phyloP scores from a whole-genome alignment of 176 grass and related monocot species.

The Poa pratensis region DNA sequence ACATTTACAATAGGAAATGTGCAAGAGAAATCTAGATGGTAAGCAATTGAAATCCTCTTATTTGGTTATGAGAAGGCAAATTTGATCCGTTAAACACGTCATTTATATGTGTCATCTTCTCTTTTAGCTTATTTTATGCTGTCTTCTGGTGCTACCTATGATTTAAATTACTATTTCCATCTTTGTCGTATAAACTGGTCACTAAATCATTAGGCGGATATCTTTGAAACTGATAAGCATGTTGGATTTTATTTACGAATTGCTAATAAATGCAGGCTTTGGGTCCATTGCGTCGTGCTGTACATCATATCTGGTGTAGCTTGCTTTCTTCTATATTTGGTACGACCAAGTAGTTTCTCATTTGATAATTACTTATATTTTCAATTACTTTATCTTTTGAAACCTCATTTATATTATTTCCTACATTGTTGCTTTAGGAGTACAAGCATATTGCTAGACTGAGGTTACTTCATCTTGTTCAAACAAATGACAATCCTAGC shows the following conservation, averaged over 20 bases:
- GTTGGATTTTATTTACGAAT: constrained; percentile 33
- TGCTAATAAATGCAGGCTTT: constrained; percentile 68
- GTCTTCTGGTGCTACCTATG: background rate
- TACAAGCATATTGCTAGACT: constrained; percentile 78
- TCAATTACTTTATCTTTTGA: constrained; percentile 24
- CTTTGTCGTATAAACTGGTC: constrained; percentile 4
- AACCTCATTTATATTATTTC: constrained; percentile 36
- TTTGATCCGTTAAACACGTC: constrained; percentile 15
- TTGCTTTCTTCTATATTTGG: constrained; percentile 82
- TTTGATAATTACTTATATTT: constrained; percentile 17
- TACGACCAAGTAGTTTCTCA: constrained; percentile 54
- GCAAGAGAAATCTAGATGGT: constrained; percentile 66
- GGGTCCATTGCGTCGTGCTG: constrained; percentile 84
- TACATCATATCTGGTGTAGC: constrained; percentile 86
- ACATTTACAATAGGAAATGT: constrained; percentile 91
- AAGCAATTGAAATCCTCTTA: constrained; percentile 36
- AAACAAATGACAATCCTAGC: constrained; percentile 57
- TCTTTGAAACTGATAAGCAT: constrained; percentile 21
- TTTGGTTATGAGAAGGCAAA: constrained; percentile 40
- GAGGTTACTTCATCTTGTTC: constrained; percentile 67
- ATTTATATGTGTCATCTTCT: constrained; percentile 6
- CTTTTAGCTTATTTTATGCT: constrained; percentile 13
- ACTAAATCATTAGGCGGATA: background rate
- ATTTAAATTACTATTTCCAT: background rate
- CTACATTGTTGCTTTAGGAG: constrained; percentile 58